These are phyloP conservation scores for Rhodotorula sp. DNA, from an alignment of 1,284 basidiomycete genomes.

Conservation along the genomic window DNA sequence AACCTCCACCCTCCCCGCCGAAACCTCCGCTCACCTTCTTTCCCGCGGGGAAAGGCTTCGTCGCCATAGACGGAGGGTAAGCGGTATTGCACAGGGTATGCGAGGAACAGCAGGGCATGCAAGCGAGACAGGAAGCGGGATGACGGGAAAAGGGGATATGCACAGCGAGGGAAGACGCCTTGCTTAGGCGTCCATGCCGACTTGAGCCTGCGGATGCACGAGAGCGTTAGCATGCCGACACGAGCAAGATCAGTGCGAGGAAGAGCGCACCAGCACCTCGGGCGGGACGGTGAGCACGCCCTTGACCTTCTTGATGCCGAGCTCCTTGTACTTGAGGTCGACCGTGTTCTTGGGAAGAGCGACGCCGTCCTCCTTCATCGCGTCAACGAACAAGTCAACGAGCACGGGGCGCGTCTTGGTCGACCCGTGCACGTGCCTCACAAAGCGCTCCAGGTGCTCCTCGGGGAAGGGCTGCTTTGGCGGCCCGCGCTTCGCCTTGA, in stretches of 20 bases:
- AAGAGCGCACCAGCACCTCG: constrained; percentile 12
- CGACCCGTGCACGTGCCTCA: constrained; percentile 26
- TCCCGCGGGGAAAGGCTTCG: too few relatives aligned
- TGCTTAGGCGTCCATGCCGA: not conserved
- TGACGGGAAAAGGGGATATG: not conserved
- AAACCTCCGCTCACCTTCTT: too few relatives aligned
- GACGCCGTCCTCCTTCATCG: constrained; percentile 10
- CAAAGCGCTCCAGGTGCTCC: constrained; percentile 22
- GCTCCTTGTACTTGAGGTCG: constrained; percentile 17
- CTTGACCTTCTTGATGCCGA: constrained; percentile 34
- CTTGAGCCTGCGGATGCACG: not conserved
- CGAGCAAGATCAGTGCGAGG: not conserved
- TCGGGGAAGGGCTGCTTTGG: constrained; percentile 29
- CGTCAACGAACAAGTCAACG: constrained; percentile 17
- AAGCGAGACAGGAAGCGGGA: not conserved
- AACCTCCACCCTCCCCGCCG: too few relatives aligned
- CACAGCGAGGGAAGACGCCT: not conserved
- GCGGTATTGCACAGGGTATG: not conserved
- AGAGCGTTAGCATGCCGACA: not conserved
- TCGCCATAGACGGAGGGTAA: too few relatives aligned
- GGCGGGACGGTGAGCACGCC: constrained; percentile 4
- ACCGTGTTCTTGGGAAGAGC: constrained; percentile 29
- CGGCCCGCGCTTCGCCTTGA: constrained; percentile 8
- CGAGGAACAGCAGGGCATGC: not conserved
- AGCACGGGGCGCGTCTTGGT: constrained; percentile 14